Base-by-base conservation (phyloP, 2,329 filamentous ascomycete species). In the Talaromyces verruculosus region DNA sequence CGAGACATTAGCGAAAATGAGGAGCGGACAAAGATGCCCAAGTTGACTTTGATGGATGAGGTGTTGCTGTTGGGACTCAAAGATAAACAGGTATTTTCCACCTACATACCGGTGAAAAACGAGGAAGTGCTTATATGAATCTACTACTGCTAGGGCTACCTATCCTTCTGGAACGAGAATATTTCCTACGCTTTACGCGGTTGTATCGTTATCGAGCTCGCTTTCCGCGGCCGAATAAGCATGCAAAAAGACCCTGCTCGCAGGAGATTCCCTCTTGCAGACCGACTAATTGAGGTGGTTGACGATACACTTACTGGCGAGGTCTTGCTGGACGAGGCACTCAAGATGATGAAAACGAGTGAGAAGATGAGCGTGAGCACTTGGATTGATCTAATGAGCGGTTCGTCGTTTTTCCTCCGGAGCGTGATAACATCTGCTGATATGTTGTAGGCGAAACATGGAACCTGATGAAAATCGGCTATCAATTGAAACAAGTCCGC, bases 381-480 rank as follows among this genome's bases (percentile, higher is more conserved):
- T 55, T 99, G 95, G 95, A 98, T 99, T 79, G 95, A 99, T 79
- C 84, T 99, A 72, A 94, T 99, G 93, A 97, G 93, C 79, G 95
- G 94, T 97, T 87, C 73, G 85, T 76, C 7, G 22, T 3, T 39
- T 28, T 35, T 43, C 33, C 10, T 63, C 61, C 37, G 39, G 15
- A 22, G 65, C 39, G 57, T 39, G 63, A 64, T 64, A 35, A 68
- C 67, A 55, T 65, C 67, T 67, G 43, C 51, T 58, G 70, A 74
- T 69, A 3, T 45, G 1, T 43, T 62, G 67, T 76, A 98, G 94
- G 95, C 78, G 95, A 99, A 81, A 99, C 95, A 64, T 99, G 95
- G 95, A 99, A 99, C 78, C 84, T 99, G 70, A 98, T 99, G 95
- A 99, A 99, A 85, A 99, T 99, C 74, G 95, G 95, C 78, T 99